phyloP scores from a whole-genome alignment of 1,284 basidiomycete genomes.

The Sphagnurus paluster region DNA sequence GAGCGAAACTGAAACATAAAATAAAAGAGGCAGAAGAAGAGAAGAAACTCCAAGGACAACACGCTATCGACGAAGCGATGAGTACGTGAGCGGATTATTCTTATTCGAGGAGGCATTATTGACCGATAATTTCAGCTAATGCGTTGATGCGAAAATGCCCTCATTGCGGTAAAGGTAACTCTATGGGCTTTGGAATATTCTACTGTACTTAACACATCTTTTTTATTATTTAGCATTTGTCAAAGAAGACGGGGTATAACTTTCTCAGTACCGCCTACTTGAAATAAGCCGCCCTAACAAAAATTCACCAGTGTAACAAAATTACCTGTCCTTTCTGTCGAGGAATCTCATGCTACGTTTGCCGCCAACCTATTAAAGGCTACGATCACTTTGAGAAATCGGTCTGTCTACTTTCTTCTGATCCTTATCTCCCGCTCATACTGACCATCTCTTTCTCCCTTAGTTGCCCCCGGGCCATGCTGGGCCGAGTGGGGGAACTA shows the following conservation, averaged over 20 bases:
- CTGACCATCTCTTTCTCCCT: neutral
- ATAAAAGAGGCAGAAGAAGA: conserved; percentile 67
- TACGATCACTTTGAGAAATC: conserved; percentile 80
- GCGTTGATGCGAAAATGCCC: conserved; percentile 87
- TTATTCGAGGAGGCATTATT: neutral
- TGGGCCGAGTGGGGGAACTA: conserved; percentile 15
- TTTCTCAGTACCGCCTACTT: no score
- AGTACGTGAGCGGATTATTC: conserved; percentile 43
- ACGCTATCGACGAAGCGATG: conserved; percentile 88
- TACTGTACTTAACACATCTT: no score
- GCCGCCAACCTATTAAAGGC: conserved; percentile 34
- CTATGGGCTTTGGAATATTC: no score
- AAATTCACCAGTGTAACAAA: no score
- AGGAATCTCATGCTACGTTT: conserved; percentile 22
- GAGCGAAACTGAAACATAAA: neutral
- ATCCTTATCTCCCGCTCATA: neutral
- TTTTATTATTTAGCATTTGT: conserved; percentile 72
- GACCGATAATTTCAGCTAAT: conserved; percentile 46
- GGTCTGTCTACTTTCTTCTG: conserved; percentile 30
- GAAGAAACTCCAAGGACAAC: conserved; percentile 67
- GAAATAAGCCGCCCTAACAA: no score
- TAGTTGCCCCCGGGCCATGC: conserved; percentile 7
- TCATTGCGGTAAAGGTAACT: conserved; percentile 67
- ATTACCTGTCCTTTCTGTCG: conserved; percentile 19
- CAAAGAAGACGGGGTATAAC: conserved; percentile 75